These are phyloP conservation scores for Scleroderma citrinum DNA, from an alignment of 768 basidiomycete species.

Conservation along the genomic window DNA sequence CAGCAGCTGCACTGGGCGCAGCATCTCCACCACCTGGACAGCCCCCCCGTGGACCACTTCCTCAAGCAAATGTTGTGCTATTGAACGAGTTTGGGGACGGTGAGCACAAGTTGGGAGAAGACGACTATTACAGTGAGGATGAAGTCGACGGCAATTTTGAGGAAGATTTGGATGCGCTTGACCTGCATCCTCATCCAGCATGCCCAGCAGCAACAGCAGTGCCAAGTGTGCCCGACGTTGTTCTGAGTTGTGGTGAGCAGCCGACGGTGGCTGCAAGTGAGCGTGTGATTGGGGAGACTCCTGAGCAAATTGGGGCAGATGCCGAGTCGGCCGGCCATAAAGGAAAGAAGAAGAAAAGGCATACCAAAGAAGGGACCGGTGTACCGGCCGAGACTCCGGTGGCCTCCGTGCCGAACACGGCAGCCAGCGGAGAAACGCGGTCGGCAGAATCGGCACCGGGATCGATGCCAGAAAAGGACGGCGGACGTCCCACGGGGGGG, in stretches of 20 bases:
- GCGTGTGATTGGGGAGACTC: conserved; percentile 19
- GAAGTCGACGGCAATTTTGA: conserved; percentile 39
- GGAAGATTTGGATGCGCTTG: conserved; percentile 30
- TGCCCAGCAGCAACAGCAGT: conserved; percentile 10
- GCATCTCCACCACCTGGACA: conserved; percentile 26
- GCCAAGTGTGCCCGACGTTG: conserved; percentile 21
- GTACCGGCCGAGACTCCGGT: conserved; percentile 20
- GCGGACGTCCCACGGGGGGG: conserved; percentile 23
- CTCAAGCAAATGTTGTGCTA: conserved; percentile 33
- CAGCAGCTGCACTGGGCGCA: conserved; percentile 29
- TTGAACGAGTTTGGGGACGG: conserved; percentile 33
- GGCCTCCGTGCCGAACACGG: conserved; percentile 24
- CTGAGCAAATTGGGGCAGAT: conserved; percentile 4
- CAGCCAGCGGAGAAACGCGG: conserved; percentile 14
- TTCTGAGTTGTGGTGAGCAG: conserved; percentile 36
- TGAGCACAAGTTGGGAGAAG: conserved; percentile 34
- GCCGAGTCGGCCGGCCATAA: conserved; percentile 12
- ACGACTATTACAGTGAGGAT: conserved; percentile 44
- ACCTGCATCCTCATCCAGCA: conserved; percentile 21
- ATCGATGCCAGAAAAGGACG: conserved; percentile 28
- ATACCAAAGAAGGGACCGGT: conserved; percentile 23
- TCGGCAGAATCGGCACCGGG: conserved; percentile 29
- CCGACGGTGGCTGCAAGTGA: conserved; percentile 19
- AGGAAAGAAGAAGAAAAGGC: conserved; percentile 42
- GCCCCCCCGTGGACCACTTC: conserved; percentile 28